Evolutionary conservation across 371 early-diverging fungal genomes (phyloP).

Genomic region (Mucor sp.): DNA sequence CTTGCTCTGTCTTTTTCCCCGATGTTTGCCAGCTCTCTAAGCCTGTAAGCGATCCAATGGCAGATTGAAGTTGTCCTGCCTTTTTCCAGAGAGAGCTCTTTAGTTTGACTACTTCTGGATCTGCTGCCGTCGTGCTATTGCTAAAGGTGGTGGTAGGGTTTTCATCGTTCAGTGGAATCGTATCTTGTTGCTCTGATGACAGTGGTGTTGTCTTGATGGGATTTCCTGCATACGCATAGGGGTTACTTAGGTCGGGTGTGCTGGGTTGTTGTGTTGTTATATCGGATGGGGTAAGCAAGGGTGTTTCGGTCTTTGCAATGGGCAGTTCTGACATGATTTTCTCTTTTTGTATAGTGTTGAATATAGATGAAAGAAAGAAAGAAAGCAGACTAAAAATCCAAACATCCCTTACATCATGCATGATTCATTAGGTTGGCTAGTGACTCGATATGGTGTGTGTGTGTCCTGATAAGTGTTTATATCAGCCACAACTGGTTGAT

Average conservation of each 20-base stretch:
- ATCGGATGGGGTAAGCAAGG: neutral
- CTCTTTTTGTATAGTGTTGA: neutral
- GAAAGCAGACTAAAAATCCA: neutral
- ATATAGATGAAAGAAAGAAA: neutral
- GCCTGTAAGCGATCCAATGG: conserved; percentile 32
- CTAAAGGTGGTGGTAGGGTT: neutral
- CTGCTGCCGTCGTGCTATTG: neutral
- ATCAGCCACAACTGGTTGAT: too few relatives aligned
- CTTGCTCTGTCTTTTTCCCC: conserved; percentile 25
- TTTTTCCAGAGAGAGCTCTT: conserved; percentile 35
- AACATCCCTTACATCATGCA: too few relatives aligned
- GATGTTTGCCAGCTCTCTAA: conserved; percentile 26
- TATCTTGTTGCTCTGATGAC: neutral
- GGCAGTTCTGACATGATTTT: conserved; percentile 1
- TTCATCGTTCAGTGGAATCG: neutral
- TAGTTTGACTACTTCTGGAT: conserved; percentile 30
- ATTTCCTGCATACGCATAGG: conserved; percentile 12
- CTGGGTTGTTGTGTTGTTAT: neutral
- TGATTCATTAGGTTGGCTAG: too few relatives aligned
- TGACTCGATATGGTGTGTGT: too few relatives aligned
- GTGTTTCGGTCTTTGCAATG: neutral
- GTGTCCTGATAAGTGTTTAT: too few relatives aligned
- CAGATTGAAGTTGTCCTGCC: conserved; percentile 35
- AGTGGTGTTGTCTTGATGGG: neutral
- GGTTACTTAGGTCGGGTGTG: conserved; percentile 15